Evolutionary conservation across 1,284 basidiomycete species (phyloP).

Genomic region (Anthracocystis setariae): DNA sequence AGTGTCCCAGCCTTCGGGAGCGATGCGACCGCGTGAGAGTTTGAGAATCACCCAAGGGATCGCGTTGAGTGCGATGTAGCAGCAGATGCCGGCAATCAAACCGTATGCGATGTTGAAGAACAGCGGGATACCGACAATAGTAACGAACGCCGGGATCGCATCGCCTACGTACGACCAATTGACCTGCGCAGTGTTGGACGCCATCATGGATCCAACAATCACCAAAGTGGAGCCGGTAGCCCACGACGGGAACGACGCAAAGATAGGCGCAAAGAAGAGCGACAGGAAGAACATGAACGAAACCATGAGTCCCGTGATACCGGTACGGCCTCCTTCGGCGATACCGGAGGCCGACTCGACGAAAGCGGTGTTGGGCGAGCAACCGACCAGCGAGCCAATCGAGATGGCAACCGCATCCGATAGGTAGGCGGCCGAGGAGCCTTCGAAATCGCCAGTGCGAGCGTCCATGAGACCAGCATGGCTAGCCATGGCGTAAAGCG

Average conservation of each 20-base stretch:
- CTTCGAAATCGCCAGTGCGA: constrained; percentile 86
- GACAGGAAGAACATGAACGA: constrained; percentile 84
- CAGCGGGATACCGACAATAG: constrained; percentile 52
- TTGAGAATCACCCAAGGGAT: constrained; percentile 74
- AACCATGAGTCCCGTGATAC: constrained; percentile 80
- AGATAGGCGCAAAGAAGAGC: constrained; percentile 89
- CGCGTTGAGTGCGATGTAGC: constrained; percentile 80
- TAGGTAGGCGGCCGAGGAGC: constrained; percentile 79
- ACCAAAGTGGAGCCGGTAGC: constrained; percentile 87
- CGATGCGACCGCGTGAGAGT: constrained; percentile 74
- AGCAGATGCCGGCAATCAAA: constrained; percentile 80
- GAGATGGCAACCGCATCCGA: constrained; percentile 80
- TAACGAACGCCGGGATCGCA: constrained; percentile 74
- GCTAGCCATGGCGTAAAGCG: constrained; percentile 89
- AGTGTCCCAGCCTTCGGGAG: constrained; percentile 73
- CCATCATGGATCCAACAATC: constrained; percentile 89
- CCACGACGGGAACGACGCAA: constrained; percentile 86
- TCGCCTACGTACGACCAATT: constrained; percentile 88
- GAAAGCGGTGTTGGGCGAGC: constrained; percentile 87
- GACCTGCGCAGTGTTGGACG: constrained; percentile 83
- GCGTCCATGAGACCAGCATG: constrained; percentile 88
- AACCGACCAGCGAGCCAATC: constrained; percentile 83
- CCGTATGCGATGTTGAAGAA: constrained; percentile 83
- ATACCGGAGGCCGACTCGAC: constrained; percentile 76
- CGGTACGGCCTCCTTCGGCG: constrained; percentile 86